Base-by-base conservation (phyloP, 2,329 filamentous ascomycete species). In the Xylaria sp. region DNA sequence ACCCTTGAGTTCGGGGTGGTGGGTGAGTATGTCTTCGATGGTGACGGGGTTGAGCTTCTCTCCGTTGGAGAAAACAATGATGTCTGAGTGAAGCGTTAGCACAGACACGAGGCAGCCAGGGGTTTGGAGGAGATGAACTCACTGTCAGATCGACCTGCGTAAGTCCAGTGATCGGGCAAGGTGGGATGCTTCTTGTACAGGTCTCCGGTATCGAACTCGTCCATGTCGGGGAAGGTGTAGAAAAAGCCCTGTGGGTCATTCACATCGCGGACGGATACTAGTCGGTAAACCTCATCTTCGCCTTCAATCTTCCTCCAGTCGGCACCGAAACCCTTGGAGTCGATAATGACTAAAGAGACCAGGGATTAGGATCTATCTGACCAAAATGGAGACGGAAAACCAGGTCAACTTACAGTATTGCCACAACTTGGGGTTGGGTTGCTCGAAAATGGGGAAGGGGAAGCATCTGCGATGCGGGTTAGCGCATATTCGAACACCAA, bases 41-140 rank as follows among this genome's bases (percentile, higher is more conserved):
- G 71, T 73, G 2, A 77, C 68, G 0, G 78, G 78, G 61, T 83
- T 82, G 5, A 81, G 64, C 66, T 82, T 82, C 69, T 81, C 78
- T 34, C 79, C 79, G 52, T 77, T 80, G 1, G 75, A 76, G 42
- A 83, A 76, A 11, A 82, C 78, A 13, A 82, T 76, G 50, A 82
- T 70, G 61, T 79, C 65, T 66, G 11, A 19, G 10, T 10, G 2
- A 46, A 48, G 3, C 4, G 9, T 61, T 49, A 60, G 58, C 44
- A 53, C 1, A 37, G 4, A 39, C 23, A 30, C 37, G 37, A 42
- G 37, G 11, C 37, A 42, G 1, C 4, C 37, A 13, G 8, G 8
- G 8, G 3, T 1, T 52, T 16, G 13, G 19, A 50, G 11, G 34
- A 30, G 9, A 37, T 19, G 30, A 2, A 61, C 65, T 66, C 48